Percentiles rank a stretch among this genome's conserved stretches.
Evolutionary conservation across 2,329 filamentous ascomycete species (phyloP).

Genomic region (Cytospora paraplurivora): DNA sequence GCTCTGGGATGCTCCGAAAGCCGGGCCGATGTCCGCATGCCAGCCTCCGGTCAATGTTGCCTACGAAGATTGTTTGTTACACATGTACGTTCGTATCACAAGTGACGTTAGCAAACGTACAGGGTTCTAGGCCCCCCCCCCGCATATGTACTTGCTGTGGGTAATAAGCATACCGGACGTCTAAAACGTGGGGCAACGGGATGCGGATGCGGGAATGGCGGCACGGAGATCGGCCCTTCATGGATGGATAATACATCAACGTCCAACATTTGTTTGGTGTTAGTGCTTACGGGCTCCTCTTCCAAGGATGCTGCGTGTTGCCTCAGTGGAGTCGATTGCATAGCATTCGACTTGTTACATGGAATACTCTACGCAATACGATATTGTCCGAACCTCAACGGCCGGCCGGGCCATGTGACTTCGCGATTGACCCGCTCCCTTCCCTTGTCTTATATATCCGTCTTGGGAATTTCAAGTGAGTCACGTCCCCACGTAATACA

Average conservation of each 20-base stretch:
- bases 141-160: too few species aligned
- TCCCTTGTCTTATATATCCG: neutral
- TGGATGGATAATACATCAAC: neutral
- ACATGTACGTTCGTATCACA: neutral
- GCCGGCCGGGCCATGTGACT: constrained; percentile 14
- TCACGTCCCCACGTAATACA: constrained; percentile 13
- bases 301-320: neutral
- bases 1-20: constrained; percentile 2
- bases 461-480: constrained; percentile 1
- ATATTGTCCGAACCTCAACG: too few species aligned
- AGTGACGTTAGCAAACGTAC: neutral
- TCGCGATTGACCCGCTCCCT: constrained; percentile 6
- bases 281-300: neutral
- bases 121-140: neutral
- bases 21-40: constrained; percentile 19
- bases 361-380: too few species aligned
- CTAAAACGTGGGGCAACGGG: neutral
- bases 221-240: neutral
- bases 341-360: neutral
- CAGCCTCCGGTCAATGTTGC: neutral
- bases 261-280: neutral
- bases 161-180: neutral
- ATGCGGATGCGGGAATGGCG: neutral
- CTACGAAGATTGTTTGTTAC: too few species aligned
- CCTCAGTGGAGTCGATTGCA: neutral